A percentile compares a stretch with the other conserved stretches of the same genome.
Evolutionary conservation across 2,329 filamentous ascomycete species (phyloP).

Genomic region (Xylaria polymorpha): DNA sequence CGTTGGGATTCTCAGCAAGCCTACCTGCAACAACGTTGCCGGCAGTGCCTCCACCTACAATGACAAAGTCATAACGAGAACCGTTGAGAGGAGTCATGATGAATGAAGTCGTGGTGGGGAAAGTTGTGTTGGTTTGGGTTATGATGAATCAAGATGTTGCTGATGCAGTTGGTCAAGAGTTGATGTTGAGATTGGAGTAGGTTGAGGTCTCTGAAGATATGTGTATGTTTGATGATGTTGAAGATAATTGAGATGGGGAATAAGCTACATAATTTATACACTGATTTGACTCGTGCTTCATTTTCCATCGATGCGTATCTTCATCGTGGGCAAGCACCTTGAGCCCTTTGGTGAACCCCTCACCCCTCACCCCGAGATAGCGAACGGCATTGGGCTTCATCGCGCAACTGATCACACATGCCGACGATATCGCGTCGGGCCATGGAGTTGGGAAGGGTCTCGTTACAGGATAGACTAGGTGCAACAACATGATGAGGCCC

Average conservation of each 20-base stretch:
- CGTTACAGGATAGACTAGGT: neutral
- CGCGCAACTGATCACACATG: constrained; percentile 1
- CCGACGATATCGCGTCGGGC: neutral
- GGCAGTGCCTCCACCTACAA: constrained; percentile 56
- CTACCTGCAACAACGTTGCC: constrained; percentile 62
- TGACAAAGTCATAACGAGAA: constrained; percentile 28
- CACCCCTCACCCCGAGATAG: constrained; percentile 25
- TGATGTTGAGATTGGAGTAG: neutral
- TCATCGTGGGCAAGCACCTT: neutral
- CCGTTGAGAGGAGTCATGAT: constrained; percentile 20
- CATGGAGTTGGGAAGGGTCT: neutral
- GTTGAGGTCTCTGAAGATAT: constrained; percentile 6
- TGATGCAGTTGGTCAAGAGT: neutral
- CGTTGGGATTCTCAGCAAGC: constrained; percentile 62
- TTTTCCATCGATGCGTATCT: neutral
- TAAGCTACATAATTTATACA: constrained; percentile 23
- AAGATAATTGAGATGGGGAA: neutral
- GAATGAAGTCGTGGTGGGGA: neutral
- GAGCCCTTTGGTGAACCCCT: neutral
- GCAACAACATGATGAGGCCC: neutral
- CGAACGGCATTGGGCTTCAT: constrained; percentile 22
- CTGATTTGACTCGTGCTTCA: neutral
- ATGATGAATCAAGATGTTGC: neutral
- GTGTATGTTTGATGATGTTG: neutral
- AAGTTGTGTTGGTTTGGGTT: neutral